Percentiles rank a stretch among this genome's conserved stretches.
Evolutionary conservation across 495 filamentous ascomycete genomes (phyloP).

Genomic region (Saxispiralis lemnorum): DNA sequence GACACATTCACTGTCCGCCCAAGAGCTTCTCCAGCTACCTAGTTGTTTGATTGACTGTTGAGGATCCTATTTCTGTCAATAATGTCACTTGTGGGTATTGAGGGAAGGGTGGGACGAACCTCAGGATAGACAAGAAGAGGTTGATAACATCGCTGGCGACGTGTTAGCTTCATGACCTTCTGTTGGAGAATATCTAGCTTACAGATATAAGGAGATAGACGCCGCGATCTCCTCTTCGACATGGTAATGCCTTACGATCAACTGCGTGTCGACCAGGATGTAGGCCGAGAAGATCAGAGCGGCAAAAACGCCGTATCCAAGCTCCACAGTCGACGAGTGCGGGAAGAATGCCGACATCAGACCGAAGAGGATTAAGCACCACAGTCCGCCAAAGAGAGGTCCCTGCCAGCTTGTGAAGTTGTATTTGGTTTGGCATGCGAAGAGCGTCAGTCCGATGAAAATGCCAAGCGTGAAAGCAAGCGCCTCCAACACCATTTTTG

Average conservation of each 20-base stretch:
- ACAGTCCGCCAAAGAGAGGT: slow-evolving; percentile 78
- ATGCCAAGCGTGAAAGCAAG: slow-evolving; percentile 80
- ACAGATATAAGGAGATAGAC: slow-evolving; percentile 81
- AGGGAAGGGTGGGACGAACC: too few relatives aligned
- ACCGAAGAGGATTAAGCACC: slow-evolving; percentile 79
- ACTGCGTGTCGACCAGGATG: slow-evolving; percentile 30
- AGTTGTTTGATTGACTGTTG: slow-evolving; percentile 78
- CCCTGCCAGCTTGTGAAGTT: slow-evolving; percentile 88
- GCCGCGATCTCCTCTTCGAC: slow-evolving; percentile 98
- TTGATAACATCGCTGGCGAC: slow-evolving; percentile 63
- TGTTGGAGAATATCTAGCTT: too few relatives aligned
- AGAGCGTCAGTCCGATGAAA: slow-evolving; percentile 80
- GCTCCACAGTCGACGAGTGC: slow-evolving; percentile 54
- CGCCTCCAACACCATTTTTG: slow-evolving; percentile 69
- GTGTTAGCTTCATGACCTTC: too few relatives aligned
- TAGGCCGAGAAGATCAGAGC: slow-evolving; percentile 86
- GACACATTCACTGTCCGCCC: too few relatives aligned
- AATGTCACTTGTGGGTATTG: too few relatives aligned
- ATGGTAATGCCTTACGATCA: slow-evolving; percentile 86
- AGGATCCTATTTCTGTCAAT: too few relatives aligned
- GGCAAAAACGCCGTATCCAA: slow-evolving; percentile 61
- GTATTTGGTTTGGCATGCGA: slow-evolving; percentile 95
- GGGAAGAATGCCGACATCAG: slow-evolving; percentile 81
- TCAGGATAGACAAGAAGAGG: slow-evolving; percentile 79
- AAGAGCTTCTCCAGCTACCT: background rate